Percentiles rank a stretch among this genome's conserved stretches.
Conservation (phyloP, 805 yeast genomes). For the Yamadazyma olivae region DNA sequence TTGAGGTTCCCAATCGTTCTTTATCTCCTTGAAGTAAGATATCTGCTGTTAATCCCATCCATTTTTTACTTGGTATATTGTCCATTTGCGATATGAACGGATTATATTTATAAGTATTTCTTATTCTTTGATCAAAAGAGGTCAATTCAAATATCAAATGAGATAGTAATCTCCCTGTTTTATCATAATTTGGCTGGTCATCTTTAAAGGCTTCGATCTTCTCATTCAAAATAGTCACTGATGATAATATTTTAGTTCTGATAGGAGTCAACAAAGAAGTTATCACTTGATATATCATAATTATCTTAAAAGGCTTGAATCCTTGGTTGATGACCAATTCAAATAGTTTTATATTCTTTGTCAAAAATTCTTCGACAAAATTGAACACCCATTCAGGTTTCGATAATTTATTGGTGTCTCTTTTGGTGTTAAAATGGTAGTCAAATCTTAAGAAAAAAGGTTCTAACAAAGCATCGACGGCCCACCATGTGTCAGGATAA, state of each 20-base stretch:
- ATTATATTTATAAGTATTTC: slow-evolving; percentile 43
- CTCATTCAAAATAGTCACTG: slow-evolving; percentile 21
- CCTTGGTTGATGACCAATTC: slow-evolving; percentile 34
- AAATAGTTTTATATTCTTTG: slow-evolving; percentile 37
- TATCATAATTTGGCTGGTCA: slow-evolving; percentile 21
- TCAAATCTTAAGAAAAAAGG: slow-evolving; percentile 50
- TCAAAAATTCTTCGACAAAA: slow-evolving; percentile 44
- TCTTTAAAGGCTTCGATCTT: slow-evolving; percentile 16
- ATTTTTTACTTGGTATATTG: slow-evolving; percentile 25
- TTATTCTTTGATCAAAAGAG: slow-evolving; percentile 52
- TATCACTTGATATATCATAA: slow-evolving; percentile 38
- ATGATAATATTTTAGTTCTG: slow-evolving; percentile 36
- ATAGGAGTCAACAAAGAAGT: slow-evolving; percentile 47
- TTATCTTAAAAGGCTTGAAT: slow-evolving; percentile 23
- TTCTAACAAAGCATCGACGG: slow-evolving; percentile 43
- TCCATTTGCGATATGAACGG: slow-evolving; percentile 30
- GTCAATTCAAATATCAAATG: slow-evolving; percentile 59
- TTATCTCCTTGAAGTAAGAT: slow-evolving; percentile 29
- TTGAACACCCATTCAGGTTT: slow-evolving; percentile 72
- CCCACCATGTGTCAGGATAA: slow-evolving; percentile 46
- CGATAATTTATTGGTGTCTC: slow-evolving; percentile 60
- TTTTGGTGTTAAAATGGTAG: slow-evolving; percentile 56
- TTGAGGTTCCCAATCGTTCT: slow-evolving; percentile 28
- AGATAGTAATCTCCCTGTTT: slow-evolving; percentile 47
- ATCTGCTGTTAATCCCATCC: slow-evolving; percentile 50